Percentiles rank a stretch among this genome's conserved stretches.
Evolutionary conservation across 768 basidiomycete genomes (phyloP).

Genomic region (Suillus alpinus): DNA sequence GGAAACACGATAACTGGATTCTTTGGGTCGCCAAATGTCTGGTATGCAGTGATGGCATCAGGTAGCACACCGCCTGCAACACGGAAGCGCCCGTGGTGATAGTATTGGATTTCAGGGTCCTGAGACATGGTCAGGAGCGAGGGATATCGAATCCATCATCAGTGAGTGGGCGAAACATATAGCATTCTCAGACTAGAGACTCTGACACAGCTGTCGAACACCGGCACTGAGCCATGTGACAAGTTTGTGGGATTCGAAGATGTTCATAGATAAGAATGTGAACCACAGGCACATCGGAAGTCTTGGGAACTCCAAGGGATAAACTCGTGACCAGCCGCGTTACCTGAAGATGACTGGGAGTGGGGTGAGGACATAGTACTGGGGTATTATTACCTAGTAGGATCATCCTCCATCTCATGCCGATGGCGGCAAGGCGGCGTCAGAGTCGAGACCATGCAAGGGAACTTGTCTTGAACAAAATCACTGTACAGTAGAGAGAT

Average conservation of each 20-base stretch:
- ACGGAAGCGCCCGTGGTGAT: constrained; percentile 53
- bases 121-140: constrained; percentile 16
- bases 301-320: not conserved
- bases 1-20: constrained; percentile 62
- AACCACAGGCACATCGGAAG: not conserved
- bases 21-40: constrained; percentile 49
- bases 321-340: not conserved
- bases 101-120: constrained; percentile 38
- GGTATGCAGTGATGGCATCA: constrained; percentile 57
- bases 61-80: constrained; percentile 54
- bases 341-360: not conserved
- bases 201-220: not conserved
- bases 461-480: not conserved
- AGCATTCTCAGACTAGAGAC: not conserved
- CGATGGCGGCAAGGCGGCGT: not conserved
- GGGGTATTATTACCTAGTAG: not conserved
- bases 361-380: not conserved
- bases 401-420: not conserved
- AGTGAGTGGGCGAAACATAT: not conserved
- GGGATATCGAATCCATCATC: not conserved
- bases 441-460: not conserved
- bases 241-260: constrained; percentile 1
- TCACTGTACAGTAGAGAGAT: too few species aligned
- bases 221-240: constrained; percentile 4
- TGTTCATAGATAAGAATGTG: constrained; percentile 2